A percentile compares a stretch with the other conserved stretches of the same genome.
phyloP scores from a whole-genome alignment of 176 grass and related monocot species.

The Ampelocalamus luodianensis region DNA sequence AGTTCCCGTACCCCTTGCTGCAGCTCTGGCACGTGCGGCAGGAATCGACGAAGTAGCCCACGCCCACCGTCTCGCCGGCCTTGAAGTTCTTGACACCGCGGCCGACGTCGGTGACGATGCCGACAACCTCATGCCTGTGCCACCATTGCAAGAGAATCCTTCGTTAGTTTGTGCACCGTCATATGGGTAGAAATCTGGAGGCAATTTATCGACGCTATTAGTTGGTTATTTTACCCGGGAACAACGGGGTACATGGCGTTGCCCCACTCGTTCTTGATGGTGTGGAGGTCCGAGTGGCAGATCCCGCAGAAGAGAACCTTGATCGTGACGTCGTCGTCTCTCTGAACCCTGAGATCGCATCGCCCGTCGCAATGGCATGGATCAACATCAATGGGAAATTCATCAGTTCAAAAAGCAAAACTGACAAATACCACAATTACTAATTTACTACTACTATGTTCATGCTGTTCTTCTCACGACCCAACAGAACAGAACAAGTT shows the following conservation, averaged over 20 bases:
- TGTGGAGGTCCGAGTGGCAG: slow-evolving; percentile 76
- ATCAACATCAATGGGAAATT: not conserved
- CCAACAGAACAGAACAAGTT: too few species aligned
- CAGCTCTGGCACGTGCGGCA: slow-evolving; percentile 43
- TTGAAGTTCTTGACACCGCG: slow-evolving; percentile 54
- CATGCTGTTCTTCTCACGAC: too few species aligned
- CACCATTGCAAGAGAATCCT: not conserved
- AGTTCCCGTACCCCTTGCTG: slow-evolving; percentile 32
- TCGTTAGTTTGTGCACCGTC: not conserved
- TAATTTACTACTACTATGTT: too few species aligned
- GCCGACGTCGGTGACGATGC: slow-evolving; percentile 45
- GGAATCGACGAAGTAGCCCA: slow-evolving; percentile 46
- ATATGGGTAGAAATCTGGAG: not conserved
- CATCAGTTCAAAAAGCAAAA: not conserved
- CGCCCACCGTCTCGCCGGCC: slow-evolving; percentile 63
- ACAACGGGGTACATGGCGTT: slow-evolving; percentile 71
- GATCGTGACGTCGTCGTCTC: slow-evolving; percentile 67
- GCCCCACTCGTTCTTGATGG: slow-evolving; percentile 68
- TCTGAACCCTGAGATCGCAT: slow-evolving; percentile 38
- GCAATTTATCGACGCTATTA: not conserved
- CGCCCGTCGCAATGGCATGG: not conserved
- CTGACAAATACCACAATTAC: not conserved
- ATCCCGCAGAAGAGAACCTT: slow-evolving; percentile 79
- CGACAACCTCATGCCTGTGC: slow-evolving; percentile 33
- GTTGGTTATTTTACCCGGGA: slow-evolving; percentile 53